Base-by-base conservation (phyloP, 768 basidiomycete species). In the Cantharellus anzutake region DNA sequence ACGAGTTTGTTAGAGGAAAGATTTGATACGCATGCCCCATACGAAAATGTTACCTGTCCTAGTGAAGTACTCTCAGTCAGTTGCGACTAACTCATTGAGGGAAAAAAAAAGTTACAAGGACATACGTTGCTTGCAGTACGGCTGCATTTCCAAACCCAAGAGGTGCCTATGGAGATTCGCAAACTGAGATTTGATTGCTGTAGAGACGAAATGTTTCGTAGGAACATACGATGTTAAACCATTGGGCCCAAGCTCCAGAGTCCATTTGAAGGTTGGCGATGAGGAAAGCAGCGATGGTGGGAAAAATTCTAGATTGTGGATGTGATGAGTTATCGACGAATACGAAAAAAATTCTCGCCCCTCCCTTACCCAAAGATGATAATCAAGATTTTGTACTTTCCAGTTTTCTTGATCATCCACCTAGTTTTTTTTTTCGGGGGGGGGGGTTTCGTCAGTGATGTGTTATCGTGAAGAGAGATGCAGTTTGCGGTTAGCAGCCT, bases 61-160 rank as follows among this genome's bases (percentile, higher is more conserved):
- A 37, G 16, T 4, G 29, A 3, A 11, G 16, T 42, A 37, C 41
- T n/a, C n/a, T n/a, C n/a, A n/a, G n/a, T n/a, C n/a, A n/a, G n/a
- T n/a, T n/a, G n/a, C n/a, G n/a, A n/a, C n/a, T n/a, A n/a, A n/a
- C n/a, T n/a, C n/a, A n/a, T n/a, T n/a, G n/a, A n/a, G n/a, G n/a
- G n/a, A n/a, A n/a, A n/a, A n/a, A 3, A 14, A n/a, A n/a, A n/a
- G n/a, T n/a, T n/a, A n/a, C n/a, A n/a, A n/a, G 56, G 4, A 51
- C 50, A 42, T 14, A 71, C 78, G 81, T 80, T 0, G 82, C 83
- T 67, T 83, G 82, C 37, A 83, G 67, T 0, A 83, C 80, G 0
- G 83, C 78, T 0, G 82, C 82, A 66, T 83, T 83, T 11, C 83
- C 83, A 64, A 85, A 84, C 0, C 83, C 83, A 20, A 83, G 70